Conservation (phyloP, 2,329 filamentous ascomycete species). For the Venturia effusa region DNA sequence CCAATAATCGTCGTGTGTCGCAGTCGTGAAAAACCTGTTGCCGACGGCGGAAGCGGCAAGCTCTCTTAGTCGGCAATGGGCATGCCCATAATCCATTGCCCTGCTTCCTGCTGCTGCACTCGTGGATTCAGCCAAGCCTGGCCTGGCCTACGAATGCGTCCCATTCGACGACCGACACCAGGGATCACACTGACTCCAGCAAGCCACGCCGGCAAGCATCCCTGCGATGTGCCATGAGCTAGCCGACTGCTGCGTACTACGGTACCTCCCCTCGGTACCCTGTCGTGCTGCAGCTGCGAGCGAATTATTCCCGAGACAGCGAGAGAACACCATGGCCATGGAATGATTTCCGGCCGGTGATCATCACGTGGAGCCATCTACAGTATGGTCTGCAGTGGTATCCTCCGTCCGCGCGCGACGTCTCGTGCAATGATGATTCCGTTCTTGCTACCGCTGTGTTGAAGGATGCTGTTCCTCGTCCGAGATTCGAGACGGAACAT, state of each 20-base stretch:
- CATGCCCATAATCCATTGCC: too few species aligned
- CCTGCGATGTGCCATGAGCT: not conserved
- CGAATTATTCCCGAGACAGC: not conserved
- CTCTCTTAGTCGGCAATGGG: not conserved
- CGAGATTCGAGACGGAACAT: too few species aligned
- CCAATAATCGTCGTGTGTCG: too few species aligned
- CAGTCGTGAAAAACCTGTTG: not conserved
- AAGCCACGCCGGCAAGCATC: not conserved
- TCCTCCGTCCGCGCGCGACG: too few species aligned
- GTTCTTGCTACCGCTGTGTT: not conserved
- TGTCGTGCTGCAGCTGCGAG: not conserved
- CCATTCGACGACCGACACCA: not conserved
- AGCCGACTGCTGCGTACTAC: not conserved
- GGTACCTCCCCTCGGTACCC: too few species aligned
- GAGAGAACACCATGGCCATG: not conserved
- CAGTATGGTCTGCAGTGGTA: too few species aligned
- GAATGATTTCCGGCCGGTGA: not conserved
- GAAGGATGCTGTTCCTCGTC: not conserved
- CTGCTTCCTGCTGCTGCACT: too few species aligned
- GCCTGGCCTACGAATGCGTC: not conserved
- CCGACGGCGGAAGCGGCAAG: not conserved
- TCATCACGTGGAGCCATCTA: constrained; percentile 5
- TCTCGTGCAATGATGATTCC: too few species aligned
- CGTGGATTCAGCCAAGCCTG: not conserved
- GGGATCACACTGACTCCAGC: not conserved